A percentile compares a stretch with the other conserved stretches of the same genome.
Evolutionary conservation across 371 early-diverging fungal genomes (phyloP).

Genomic region (Lichtheimia hyalospora): DNA sequence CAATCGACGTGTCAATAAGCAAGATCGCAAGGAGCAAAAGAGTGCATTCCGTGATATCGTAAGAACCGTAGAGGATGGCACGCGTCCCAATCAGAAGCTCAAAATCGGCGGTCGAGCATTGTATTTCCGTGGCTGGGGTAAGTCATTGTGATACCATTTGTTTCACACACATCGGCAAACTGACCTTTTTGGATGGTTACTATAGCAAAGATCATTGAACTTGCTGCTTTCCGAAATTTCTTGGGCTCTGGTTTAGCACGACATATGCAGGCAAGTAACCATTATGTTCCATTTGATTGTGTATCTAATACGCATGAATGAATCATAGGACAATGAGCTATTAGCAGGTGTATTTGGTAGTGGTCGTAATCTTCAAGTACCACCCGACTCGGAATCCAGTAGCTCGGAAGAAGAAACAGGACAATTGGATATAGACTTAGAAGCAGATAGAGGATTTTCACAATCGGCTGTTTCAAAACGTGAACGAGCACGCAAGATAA

Average conservation of each 20-base stretch:
- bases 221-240: constrained; percentile 35
- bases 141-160: constrained; percentile 1
- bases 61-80: constrained; percentile 49
- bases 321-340: constrained; percentile 16
- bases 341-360: constrained; percentile 10
- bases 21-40: constrained; percentile 61
- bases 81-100: constrained; percentile 43
- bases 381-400: background rate
- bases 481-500: constrained; percentile 12
- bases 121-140: constrained; percentile 49
- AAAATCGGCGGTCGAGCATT: constrained; percentile 33
- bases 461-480: constrained; percentile 12
- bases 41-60: constrained; percentile 68
- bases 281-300: background rate
- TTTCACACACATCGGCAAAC: background rate
- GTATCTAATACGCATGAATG: background rate
- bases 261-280: constrained; percentile 31
- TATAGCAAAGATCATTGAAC: constrained; percentile 38
- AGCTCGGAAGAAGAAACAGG: constrained; percentile 8
- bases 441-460: constrained; percentile 7
- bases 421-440: constrained; percentile 8
- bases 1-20: constrained; percentile 56
- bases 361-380: background rate
- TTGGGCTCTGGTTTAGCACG: constrained; percentile 40
- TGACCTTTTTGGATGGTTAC: background rate